A percentile compares a stretch with the other conserved stretches of the same genome.
Conservation (phyloP, 2,329 filamentous ascomycete genomes). For the Fusarium proliferatum region DNA sequence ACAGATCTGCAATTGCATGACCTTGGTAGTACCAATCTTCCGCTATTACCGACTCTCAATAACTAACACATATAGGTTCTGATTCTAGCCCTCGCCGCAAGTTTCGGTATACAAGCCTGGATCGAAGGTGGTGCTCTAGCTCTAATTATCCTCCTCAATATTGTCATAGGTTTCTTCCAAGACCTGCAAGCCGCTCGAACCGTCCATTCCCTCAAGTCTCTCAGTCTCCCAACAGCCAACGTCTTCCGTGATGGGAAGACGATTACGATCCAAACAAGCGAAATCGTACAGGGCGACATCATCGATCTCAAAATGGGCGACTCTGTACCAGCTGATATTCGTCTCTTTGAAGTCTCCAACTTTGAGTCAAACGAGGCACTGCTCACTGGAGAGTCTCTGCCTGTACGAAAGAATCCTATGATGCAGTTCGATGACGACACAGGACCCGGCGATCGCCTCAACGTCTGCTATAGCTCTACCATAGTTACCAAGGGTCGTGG, state of each 20-base stretch:
- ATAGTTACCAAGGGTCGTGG: slow-evolving; percentile 71
- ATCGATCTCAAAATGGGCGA: slow-evolving; percentile 66
- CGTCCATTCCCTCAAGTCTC: slow-evolving; percentile 57
- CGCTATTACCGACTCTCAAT: rapidly evolving
- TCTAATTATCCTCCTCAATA: slow-evolving; percentile 68
- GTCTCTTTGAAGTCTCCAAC: slow-evolving; percentile 42
- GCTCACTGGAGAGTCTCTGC: slow-evolving; percentile 56
- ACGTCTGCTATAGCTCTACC: slow-evolving; percentile 72
- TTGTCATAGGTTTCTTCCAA: slow-evolving; percentile 61
- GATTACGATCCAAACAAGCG: slow-evolving; percentile 19
- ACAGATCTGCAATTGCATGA: slow-evolving; percentile 77
- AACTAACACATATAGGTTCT: slow-evolving; percentile 52
- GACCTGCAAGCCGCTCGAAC: slow-evolving; percentile 60
- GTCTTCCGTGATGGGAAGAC: slow-evolving; percentile 34
- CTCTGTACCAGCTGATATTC: slow-evolving; percentile 70
- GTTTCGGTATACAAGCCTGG: slow-evolving; percentile 66
- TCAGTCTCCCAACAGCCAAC: slow-evolving; percentile 45
- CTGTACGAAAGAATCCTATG: slow-evolving; percentile 64
- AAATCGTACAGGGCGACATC: slow-evolving; percentile 62
- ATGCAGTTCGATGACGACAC: slow-evolving; percentile 55
- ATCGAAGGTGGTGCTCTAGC: slow-evolving; percentile 70
- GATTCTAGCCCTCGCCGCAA: slow-evolving; percentile 66
- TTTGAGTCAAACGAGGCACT: slow-evolving; percentile 32
- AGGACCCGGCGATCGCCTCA: slow-evolving; percentile 66
- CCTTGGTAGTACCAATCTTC: slow-evolving; percentile 57